A percentile compares a stretch with the other conserved stretches of the same genome.
phyloP scores from a whole-genome alignment of 1,284 basidiomycete genomes.

The Tetrapyrgos nigripes region DNA sequence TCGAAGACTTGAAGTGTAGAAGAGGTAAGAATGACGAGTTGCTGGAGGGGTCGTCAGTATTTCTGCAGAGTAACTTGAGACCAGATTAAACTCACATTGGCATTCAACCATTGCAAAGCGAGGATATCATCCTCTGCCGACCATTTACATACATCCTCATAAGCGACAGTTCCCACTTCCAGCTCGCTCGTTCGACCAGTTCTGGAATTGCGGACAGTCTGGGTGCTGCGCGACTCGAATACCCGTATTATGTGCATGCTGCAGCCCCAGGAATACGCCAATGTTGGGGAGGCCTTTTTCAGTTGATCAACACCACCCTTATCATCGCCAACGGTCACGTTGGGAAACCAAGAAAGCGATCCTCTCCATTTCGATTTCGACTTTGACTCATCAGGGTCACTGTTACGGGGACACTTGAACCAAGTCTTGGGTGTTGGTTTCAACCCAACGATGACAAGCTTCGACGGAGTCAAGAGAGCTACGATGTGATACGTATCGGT shows the following conservation, averaged over 20 bases:
- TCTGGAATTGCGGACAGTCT: slow-evolving; percentile 56
- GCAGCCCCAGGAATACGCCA: slow-evolving; percentile 87
- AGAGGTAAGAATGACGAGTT: slow-evolving; percentile 66
- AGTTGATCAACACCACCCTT: slow-evolving; percentile 19
- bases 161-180: slow-evolving; percentile 68
- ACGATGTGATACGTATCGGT: slow-evolving; percentile 88
- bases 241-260: slow-evolving; percentile 70
- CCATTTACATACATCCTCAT: slow-evolving; percentile 64
- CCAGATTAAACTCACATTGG: slow-evolving; percentile 61
- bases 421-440: slow-evolving; percentile 94
- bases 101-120: slow-evolving; percentile 78
- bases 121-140: slow-evolving; percentile 62
- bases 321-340: slow-evolving; percentile 42
- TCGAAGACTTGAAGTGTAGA: slow-evolving; percentile 77
- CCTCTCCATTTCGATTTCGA: slow-evolving; percentile 60
- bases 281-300: slow-evolving; percentile 55
- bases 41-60: slow-evolving; percentile 45
- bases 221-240: slow-evolving; percentile 63
- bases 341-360: slow-evolving; percentile 82
- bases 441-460: slow-evolving; percentile 92
- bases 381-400: slow-evolving; percentile 44
- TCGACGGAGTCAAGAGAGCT: slow-evolving; percentile 88
- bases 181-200: slow-evolving; percentile 64
- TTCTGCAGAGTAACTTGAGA: slow-evolving; percentile 5
- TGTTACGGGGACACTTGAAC: slow-evolving; percentile 80